Evolutionary conservation across 345 rosid species (phyloP), one percentile per base, ranked within the genome.

Genomic region (Iberis pinnata): DNA sequence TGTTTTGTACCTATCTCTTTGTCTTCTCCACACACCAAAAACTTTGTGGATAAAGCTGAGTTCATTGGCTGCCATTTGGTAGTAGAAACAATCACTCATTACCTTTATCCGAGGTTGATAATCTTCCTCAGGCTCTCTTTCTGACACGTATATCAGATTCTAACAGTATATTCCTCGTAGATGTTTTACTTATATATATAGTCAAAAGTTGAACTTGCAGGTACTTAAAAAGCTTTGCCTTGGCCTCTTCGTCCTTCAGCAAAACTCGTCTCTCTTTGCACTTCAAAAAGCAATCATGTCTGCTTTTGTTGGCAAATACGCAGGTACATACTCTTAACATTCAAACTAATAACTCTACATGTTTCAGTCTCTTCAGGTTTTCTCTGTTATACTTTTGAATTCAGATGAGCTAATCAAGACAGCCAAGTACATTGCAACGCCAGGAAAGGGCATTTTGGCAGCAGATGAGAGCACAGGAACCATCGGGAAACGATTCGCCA

Each of bases 391-490:
- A 13, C 55, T 20, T 38, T 24, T 58, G 59, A 61, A 24, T 45
- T 14, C 80, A 87, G 96, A 90, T 67, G 96, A 90, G 75, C 74
- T 90, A 50, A 80, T 87, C 67, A 76, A 80, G 95, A 87, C 75
- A 2, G 95, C 98, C 65, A 87, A 80, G 78, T 79, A 76, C 80
- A 90, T 90, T 38, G 98, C 96, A 60, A 80, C 92, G 1, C 92
- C 96, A 0, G 96, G 96, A 46, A 90, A 87, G 61, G 98, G 96
- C 6, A 90, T 90, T 43, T 59, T 90, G 68, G 98, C 98, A 0
- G 98, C 98, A 4, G 96, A 90, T 17, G 96, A 87, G 81, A 90
- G 96, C 76, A 90, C 95, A 0, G 96, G 98, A 58, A 90, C 98
- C 68, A 87, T 90, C 0, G 96, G 98, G 35, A 90, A 87, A 81